Conservation (phyloP, 768 basidiomycete genomes). For the Mycena galericulata region DNA sequence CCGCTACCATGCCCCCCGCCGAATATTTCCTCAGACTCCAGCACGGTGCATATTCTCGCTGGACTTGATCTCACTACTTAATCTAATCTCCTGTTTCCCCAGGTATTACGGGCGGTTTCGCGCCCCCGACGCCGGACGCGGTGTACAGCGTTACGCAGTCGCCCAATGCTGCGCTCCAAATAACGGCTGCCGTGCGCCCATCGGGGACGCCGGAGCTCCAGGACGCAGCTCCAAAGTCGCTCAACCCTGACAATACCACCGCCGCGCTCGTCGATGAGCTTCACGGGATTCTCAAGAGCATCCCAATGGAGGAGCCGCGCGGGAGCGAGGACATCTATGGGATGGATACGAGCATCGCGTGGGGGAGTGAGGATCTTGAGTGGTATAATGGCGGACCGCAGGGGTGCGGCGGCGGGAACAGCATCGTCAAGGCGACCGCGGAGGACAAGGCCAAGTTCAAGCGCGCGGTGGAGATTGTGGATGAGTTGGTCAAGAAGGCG, state of each 20-base stretch:
- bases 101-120: constrained; percentile 86
- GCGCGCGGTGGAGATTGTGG: constrained; percentile 76
- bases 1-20: constrained; percentile 57
- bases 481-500: constrained; percentile 57
- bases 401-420: constrained; percentile 68
- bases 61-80: background rate
- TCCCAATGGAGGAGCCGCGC: constrained; percentile 67
- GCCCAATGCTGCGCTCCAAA: constrained; percentile 50
- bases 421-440: constrained; percentile 61
- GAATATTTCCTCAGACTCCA: constrained; percentile 72
- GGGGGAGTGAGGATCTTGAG: constrained; percentile 64
- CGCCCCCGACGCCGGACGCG: constrained; percentile 71
- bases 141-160: constrained; percentile 64
- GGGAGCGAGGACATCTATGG: constrained; percentile 83
- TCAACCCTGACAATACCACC: constrained; percentile 48
- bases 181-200: constrained; percentile 62
- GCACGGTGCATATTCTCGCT: constrained; percentile 57
- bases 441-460: constrained; percentile 77
- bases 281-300: constrained; percentile 64
- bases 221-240: constrained; percentile 55
- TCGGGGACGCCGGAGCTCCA: constrained; percentile 59
- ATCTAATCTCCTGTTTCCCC: background rate
- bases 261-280: constrained; percentile 69
- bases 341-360: constrained; percentile 72
- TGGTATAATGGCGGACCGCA: constrained; percentile 74